Evolutionary conservation across 2,329 filamentous ascomycete species (phyloP), one percentile per base, ranked within the genome.

Genomic region (Paracorniculantispora psalliotae): DNA sequence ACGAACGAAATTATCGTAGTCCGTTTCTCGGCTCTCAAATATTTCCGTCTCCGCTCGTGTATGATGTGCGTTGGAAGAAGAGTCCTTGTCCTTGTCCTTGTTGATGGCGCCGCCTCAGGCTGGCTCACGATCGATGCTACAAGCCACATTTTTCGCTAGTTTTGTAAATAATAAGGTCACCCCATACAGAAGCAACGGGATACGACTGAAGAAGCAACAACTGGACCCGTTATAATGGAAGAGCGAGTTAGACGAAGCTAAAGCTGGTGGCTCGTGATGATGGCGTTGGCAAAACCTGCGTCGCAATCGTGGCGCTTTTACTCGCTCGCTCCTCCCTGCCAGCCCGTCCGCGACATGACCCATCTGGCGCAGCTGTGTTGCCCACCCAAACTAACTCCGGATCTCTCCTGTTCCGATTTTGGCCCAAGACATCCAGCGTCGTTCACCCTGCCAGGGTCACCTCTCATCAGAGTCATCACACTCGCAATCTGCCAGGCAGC

Each of bases 351-450:
- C 48, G 48, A 51, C 48, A 51, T 39, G 19, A 4, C 21, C 30
- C 30, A 19, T 13, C 30, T 49, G 28, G 28, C 28, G 17, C 4
- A 48, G 46, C 47, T 33, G 21, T 7, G 21, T 13, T 17, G 12
- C 23, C 17, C 46, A 23, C 33, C 33, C 8, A n/a, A 44, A 19
- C 41, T 44, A 21, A 51, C 44, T 35, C 47, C 55, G 46, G 55
- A 57, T 43, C 46, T 25, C 46, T 41, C 26, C 6, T 39, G 7
- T 43, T 41, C 55, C 55, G 46, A 48, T 49, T 30, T 47, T 57
- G 55, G 55, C 55, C 28, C 46, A 41, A 49, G 55, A 47, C 55
- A 57, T 25, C 26, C 43, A 30, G n/a, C 26, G n/a, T 19, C n/a
- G 26, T 21, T 46, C n/a, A 21, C 7, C n/a, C 25, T 25, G n/a